Evolutionary conservation across 2,329 filamentous ascomycete species (phyloP), one percentile per base, ranked within the genome.

Genomic region (Colletotrichum paranaense): DNA sequence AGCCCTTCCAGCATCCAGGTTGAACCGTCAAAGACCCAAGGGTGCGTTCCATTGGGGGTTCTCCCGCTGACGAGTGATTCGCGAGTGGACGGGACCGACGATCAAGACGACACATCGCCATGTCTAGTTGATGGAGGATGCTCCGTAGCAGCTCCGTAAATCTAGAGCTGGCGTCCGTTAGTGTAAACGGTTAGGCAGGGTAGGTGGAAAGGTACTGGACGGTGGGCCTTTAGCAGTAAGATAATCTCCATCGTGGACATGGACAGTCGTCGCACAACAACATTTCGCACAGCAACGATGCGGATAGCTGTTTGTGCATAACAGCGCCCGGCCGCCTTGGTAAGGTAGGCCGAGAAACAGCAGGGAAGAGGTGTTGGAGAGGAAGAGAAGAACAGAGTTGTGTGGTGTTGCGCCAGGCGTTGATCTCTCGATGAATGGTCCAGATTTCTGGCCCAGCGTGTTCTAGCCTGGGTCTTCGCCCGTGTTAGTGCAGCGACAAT

Each of bases 101-200:
- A 73, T 70, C 70, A 73, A 73, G 67, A 73, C 70, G 67, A 73
- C 28, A 65, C 67, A 73, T 65, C 26, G 60, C 70, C 62, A 62
- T 73, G 67, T 73, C 56, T 62, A 46, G 59, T 64, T 46, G 55
- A 14, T 62, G 42, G 35, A 60, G 30, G 53, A 62, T 32, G 62
- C 53, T 59, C 65, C 53, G 66, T 59, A 65, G 55, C 32, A 62
- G 66, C 70, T 62, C 59, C 67, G 60, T 65, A 65, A 65, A 65
- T 57, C 56, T 70, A 53, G 59, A 63, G 69, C 30, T 26, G 19
- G 16, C 12, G 22, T 28, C 28, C 59, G 42, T 49, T 32, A 42
- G 35, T n/a, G 57, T 49, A 60, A 65, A 73, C 46, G 53, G 66
- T 64, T 53, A n/a, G 35, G 26, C 65, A 22, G 52, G 35, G 42